Conservation (phyloP, 2,329 filamentous ascomycete genomes). For the Herpomyces periplanetae region DNA sequence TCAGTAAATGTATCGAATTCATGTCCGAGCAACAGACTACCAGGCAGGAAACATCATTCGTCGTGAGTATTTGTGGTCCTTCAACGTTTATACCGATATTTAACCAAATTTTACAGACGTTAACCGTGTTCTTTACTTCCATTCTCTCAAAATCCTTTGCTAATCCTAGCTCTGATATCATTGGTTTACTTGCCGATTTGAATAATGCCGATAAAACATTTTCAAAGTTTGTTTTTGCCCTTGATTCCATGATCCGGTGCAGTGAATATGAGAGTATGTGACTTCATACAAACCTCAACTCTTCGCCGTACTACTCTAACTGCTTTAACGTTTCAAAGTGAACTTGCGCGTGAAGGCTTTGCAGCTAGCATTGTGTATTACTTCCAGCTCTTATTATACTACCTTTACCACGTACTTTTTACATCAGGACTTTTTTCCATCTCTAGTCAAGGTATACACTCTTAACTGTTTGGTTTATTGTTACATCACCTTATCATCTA, state of each 20-base stretch:
- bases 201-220: constrained; percentile 58
- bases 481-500: no score
- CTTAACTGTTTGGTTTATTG: no score
- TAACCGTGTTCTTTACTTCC: constrained; percentile 48
- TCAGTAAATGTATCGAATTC: constrained; percentile 26
- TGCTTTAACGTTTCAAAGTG: constrained; percentile 15
- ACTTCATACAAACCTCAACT: constrained; percentile 6
- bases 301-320: no score
- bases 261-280: constrained; percentile 26
- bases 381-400: constrained; percentile 86
- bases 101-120: constrained; percentile 31
- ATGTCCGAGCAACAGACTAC: constrained; percentile 19
- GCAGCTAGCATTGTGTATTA: constrained; percentile 38
- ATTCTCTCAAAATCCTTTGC: constrained; percentile 63
- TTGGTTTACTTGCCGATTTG: constrained; percentile 51
- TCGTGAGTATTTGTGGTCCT: constrained; percentile 16
- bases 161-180: constrained; percentile 78
- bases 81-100: constrained; percentile 8
- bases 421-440: no score
- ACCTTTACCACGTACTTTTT: no score
- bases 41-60: constrained; percentile 37
- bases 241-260: constrained; percentile 59
- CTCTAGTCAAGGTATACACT: no score
- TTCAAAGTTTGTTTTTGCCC: constrained; percentile 41
- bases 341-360: constrained; percentile 40